A percentile compares a stretch with the other conserved stretches of the same genome.
Evolutionary conservation across 176 grass and related monocot species (phyloP).

Genomic region (Coix lacrymajobi): DNA sequence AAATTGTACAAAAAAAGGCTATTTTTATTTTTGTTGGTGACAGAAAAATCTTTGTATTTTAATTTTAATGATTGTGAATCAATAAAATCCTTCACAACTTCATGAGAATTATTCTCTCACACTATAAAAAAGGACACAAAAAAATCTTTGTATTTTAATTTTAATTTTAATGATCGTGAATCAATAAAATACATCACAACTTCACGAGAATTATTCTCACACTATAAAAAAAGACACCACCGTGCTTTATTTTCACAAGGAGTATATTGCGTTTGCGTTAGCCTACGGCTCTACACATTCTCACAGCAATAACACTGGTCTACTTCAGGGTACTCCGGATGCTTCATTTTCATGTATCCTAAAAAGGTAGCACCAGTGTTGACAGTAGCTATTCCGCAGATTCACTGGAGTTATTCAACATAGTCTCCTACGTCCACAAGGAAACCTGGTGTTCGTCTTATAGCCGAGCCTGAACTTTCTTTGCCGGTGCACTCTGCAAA

Average conservation of each 20-base stretch:
- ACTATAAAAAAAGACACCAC: no score
- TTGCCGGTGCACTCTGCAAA: constrained; percentile 64
- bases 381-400: neutral
- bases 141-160: neutral
- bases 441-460: constrained; percentile 17
- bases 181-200: neutral
- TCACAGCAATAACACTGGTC: neutral
- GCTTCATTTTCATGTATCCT: neutral
- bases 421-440: neutral
- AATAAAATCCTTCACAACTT: neutral
- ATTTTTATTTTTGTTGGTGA: no score
- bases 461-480: constrained; percentile 52
- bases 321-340: neutral
- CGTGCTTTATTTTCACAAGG: neutral
- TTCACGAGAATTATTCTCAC: no score
- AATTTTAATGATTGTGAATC: no score
- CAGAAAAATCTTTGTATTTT: neutral
- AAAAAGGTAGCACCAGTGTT: neutral
- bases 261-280: neutral
- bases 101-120: no score
- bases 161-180: no score
- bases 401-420: neutral
- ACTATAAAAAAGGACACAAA: no score
- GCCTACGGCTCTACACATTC: neutral
- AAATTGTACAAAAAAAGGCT: neutral